Conservation (phyloP, 1,139 yeast genomes). For the Candida albicans region DNA sequence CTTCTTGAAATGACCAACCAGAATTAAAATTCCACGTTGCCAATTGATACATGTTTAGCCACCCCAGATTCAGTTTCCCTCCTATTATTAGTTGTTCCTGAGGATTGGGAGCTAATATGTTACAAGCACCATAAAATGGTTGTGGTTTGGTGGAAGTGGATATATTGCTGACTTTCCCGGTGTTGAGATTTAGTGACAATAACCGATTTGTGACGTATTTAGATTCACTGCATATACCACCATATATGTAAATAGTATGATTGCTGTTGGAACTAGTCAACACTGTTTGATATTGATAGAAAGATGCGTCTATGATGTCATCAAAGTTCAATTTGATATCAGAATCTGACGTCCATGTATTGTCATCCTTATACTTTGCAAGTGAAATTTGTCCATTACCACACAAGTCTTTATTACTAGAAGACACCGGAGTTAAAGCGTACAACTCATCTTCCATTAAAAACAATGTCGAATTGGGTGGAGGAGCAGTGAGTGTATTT, state of each 20-base stretch:
- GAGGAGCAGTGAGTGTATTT: conserved; percentile 29
- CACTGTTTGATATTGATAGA: conserved; percentile 31
- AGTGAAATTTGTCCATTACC: conserved; percentile 30
- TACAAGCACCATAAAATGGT: conserved; percentile 43
- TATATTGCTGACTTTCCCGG: conserved; percentile 31
- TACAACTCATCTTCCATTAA: conserved; percentile 31
- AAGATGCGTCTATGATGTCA: conserved; percentile 30
- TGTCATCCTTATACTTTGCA: conserved; percentile 21
- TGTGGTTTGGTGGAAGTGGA: conserved; percentile 46
- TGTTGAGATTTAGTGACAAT: conserved; percentile 29
- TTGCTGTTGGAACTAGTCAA: conserved; percentile 27
- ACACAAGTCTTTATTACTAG: conserved; percentile 22
- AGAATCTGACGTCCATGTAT: conserved; percentile 25
- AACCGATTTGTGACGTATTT: conserved; percentile 29
- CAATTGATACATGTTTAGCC: conserved; percentile 48
- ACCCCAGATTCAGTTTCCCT: conserved; percentile 39
- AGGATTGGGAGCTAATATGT: conserved; percentile 40
- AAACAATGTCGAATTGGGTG: conserved; percentile 33
- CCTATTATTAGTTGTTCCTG: conserved; percentile 42
- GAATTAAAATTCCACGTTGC: conserved; percentile 47
- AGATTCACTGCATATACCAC: conserved; percentile 30
- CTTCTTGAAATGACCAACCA: conserved; percentile 44
- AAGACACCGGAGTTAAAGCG: conserved; percentile 18
- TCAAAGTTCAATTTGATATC: conserved; percentile 19
- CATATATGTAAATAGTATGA: conserved; percentile 37